These are phyloP conservation scores for Metschnikowia aberdeeniae DNA, from an alignment of 805 yeast genomes.

Conservation along the genomic window DNA sequence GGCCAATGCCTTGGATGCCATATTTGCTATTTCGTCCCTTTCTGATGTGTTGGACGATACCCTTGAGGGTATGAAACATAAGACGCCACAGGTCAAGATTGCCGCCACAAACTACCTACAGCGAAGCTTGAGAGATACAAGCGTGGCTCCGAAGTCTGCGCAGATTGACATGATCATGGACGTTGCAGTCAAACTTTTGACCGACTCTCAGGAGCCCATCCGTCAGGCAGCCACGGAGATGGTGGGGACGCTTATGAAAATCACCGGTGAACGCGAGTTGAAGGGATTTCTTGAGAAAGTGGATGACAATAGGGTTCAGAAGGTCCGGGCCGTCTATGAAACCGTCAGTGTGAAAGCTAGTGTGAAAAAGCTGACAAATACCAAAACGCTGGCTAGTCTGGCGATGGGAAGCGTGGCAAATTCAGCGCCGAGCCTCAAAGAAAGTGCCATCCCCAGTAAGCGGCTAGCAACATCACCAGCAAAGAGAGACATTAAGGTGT, in stretches of 20 bases:
- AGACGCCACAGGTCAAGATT: slow-evolving; percentile 77
- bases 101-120: slow-evolving; percentile 64
- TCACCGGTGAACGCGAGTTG: slow-evolving; percentile 71
- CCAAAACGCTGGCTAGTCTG: slow-evolving; percentile 3
- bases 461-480: slow-evolving; percentile 70
- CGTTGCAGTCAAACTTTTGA: slow-evolving; percentile 56
- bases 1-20: slow-evolving; percentile 59
- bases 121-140: slow-evolving; percentile 55
- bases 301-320: slow-evolving; percentile 68
- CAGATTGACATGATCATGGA: slow-evolving; percentile 59
- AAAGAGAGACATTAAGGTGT: slow-evolving; percentile 23
- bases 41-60: slow-evolving; percentile 58
- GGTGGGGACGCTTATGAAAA: slow-evolving; percentile 77
- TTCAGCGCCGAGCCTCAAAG: slow-evolving; percentile 5
- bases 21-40: slow-evolving; percentile 49
- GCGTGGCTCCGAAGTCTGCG: slow-evolving; percentile 42
- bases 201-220: slow-evolving; percentile 81
- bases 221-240: slow-evolving; percentile 73
- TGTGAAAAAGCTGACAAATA: no score
- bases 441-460: slow-evolving; percentile 52
- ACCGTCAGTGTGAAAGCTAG: slow-evolving; percentile 46
- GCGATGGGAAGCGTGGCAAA: slow-evolving; percentile 3
- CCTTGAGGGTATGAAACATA: slow-evolving; percentile 59
- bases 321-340: slow-evolving; percentile 58
- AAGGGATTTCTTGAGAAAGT: slow-evolving; percentile 58